Evolutionary conservation across 2,329 filamentous ascomycete genomes (phyloP), one percentile per base, ranked within the genome.

Genomic region (Paraphoma sp.): DNA sequence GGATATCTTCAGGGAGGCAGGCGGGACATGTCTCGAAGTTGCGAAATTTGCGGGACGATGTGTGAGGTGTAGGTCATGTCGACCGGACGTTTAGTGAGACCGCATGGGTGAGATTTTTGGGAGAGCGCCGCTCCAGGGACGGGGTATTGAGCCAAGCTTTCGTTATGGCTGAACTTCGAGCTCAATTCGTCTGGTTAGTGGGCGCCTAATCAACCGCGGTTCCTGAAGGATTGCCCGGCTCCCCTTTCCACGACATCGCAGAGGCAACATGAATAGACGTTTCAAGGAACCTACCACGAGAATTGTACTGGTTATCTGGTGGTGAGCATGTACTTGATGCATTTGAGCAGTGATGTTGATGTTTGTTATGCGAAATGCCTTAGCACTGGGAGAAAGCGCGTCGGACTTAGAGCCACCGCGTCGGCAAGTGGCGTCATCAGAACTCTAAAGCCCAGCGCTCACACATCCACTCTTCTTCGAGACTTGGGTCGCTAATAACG

Each of bases 341-440:
- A 23, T 23, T 23, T 23, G 5, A 23, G 23, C 23, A 23, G 23
- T n/a, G n/a, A n/a, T n/a, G n/a, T 23, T 23, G 23, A 23, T 23
- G 23, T 23, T 23, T 23, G 23, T 23, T 23, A 23, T 23, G 23
- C 23, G 33, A 36, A 14, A 6, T 36, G 14, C 2, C 33, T 36
- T 10, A 14, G 14, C 10, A 10, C 14, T 3, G 14, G 10, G 33
- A 36, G 33, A 36, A 36, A 14, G 9, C 33, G 33, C 9, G 14
- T 36, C 33, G 33, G 33, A 14, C 10, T 36, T 14, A 36, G 33
- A 36, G 10, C 14, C 16, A 42, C 3, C 42, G 14, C 11, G n/a
- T 44, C 16, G 53, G 29, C 33, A 30, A 48, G 54, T 57, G 51
- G 59, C 59, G 56, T 54, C 42, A 62, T 59, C 38, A 51, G 33